A percentile compares a stretch with the other conserved stretches of the same genome.
Conservation (phyloP, 1,284 basidiomycete species). For the Cystobasidiaceae sp. region DNA sequence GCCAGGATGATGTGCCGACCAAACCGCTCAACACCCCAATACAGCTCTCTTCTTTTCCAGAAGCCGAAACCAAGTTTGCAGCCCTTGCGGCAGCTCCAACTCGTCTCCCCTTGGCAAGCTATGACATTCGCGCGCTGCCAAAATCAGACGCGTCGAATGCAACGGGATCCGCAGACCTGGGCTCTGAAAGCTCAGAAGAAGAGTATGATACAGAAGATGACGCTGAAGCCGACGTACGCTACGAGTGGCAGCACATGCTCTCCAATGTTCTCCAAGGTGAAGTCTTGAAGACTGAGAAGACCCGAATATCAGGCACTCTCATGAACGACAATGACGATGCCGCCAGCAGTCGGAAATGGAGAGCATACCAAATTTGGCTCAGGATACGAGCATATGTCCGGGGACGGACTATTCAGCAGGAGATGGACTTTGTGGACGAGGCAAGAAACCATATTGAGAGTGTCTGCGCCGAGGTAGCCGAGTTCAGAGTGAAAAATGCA, state of each 20-base stretch:
- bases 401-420: constrained; percentile 72
- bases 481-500: constrained; percentile 58
- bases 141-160: not conserved
- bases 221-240: constrained; percentile 52
- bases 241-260: constrained; percentile 93
- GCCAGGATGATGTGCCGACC: not conserved
- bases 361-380: constrained; percentile 67
- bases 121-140: not conserved
- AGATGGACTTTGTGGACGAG: constrained; percentile 74
- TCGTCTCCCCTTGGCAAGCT: constrained; percentile 17
- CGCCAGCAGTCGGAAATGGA: constrained; percentile 41
- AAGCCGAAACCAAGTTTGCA: not conserved
- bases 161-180: not conserved
- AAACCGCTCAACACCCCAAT: not conserved
- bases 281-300: constrained; percentile 87
- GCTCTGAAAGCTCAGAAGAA: not conserved
- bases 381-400: constrained; percentile 81
- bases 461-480: constrained; percentile 71
- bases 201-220: constrained; percentile 32
- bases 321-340: constrained; percentile 29
- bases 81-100: not conserved
- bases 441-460: constrained; percentile 73
- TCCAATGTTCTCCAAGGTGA: constrained; percentile 86
- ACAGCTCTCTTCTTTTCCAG: not conserved
- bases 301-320: constrained; percentile 54